phyloP scores from a whole-genome alignment of 75 land plant species.

The Picea sitchensis region DNA sequence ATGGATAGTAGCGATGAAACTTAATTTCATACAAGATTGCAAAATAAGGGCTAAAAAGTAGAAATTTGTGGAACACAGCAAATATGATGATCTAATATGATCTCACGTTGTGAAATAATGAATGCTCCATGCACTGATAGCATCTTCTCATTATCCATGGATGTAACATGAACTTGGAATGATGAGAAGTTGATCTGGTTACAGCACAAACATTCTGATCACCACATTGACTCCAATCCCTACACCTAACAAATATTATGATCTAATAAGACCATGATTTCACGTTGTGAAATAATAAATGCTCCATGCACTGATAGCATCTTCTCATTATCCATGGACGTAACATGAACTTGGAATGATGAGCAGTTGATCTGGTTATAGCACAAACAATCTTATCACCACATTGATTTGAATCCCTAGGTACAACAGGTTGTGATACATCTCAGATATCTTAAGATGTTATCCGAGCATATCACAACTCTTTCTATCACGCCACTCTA shows the following conservation, averaged over 20 bases:
- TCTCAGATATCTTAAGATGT: no score
- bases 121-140: neutral
- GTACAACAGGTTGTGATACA: no score
- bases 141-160: neutral
- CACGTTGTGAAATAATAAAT: neutral
- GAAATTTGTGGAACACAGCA: neutral
- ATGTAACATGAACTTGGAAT: neutral
- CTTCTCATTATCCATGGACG: neutral
- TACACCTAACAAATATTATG: neutral
- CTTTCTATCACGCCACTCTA: constrained; percentile 49
- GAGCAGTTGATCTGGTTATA: no score
- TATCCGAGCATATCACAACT: neutral
- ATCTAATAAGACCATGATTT: neutral
- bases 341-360: neutral
- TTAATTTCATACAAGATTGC: neutral
- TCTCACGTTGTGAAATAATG: neutral
- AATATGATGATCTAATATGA: neutral
- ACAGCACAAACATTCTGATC: no score
- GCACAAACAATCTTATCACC: no score
- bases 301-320: neutral
- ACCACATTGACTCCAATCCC: no score
- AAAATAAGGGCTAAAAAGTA: neutral
- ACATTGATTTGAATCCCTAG: no score
- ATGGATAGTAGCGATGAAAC: neutral
- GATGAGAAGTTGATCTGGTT: neutral